Percentiles rank a stretch among this genome's conserved stretches.
Conservation (phyloP, 345 rosid genomes). For the Eucalyptus cloeziana region DNA sequence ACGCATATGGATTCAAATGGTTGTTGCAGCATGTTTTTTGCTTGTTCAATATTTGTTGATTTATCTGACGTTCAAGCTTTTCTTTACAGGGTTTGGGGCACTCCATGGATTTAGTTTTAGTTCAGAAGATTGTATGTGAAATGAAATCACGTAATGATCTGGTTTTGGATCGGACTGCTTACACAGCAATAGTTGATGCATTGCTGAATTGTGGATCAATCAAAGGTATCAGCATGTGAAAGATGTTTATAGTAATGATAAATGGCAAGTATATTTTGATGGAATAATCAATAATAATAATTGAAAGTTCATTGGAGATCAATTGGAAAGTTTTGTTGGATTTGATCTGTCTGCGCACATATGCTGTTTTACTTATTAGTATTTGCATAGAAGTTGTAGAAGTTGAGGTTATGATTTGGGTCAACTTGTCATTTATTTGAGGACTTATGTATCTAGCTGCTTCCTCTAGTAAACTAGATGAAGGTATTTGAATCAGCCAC, state of each 20-base stretch:
- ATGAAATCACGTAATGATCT: constrained; percentile 38
- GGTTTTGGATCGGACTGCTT: constrained; percentile 52
- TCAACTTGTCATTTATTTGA: background rate
- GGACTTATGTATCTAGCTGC: background rate
- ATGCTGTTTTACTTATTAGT: background rate
- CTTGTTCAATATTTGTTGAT: background rate
- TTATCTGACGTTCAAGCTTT: background rate
- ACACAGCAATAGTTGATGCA: constrained; percentile 58
- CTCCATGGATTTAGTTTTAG: constrained; percentile 36
- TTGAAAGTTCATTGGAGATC: background rate
- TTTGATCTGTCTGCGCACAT: background rate
- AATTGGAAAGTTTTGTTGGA: background rate
- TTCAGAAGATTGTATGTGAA: constrained; percentile 32
- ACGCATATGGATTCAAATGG: background rate
- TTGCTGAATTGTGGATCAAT: constrained; percentile 46
- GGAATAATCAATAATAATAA: background rate
- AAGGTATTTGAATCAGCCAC: background rate
- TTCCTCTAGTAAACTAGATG: background rate
- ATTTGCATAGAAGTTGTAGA: background rate
- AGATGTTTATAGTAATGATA: background rate
- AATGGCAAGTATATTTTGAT: background rate
- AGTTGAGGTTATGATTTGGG: background rate
- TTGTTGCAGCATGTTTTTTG: background rate
- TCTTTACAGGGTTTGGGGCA: constrained; percentile 42
- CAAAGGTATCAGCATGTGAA: constrained; percentile 22